Evolutionary conservation across 2,329 filamentous ascomycete genomes (phyloP).

Genomic region (Colletotrichum salicis): DNA sequence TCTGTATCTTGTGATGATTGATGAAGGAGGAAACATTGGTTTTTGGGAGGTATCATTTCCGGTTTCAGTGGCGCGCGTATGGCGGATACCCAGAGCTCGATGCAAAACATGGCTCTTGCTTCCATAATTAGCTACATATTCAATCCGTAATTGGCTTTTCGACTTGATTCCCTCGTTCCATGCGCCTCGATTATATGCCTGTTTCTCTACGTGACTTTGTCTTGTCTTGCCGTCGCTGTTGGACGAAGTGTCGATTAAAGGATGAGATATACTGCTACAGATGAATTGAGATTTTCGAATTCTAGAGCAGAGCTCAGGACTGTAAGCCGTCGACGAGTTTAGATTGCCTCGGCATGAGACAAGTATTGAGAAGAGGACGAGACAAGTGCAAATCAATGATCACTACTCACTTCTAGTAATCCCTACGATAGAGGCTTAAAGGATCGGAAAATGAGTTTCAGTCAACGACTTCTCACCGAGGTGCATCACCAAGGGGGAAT

Average conservation of each 20-base stretch:
- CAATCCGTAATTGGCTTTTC: not conserved
- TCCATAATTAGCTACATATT: not conserved
- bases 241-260: not conserved
- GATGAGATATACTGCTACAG: not conserved
- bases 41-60: conserved; percentile 31
- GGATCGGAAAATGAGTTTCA: not conserved
- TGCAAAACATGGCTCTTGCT: conserved; percentile 5
- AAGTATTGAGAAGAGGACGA: not conserved
- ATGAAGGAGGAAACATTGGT: conserved; percentile 39
- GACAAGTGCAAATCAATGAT: not conserved
- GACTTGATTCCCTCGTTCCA: not conserved
- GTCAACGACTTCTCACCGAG: not conserved
- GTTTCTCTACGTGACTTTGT: not conserved
- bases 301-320: not conserved
- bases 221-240: not conserved
- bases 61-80: conserved; percentile 23
- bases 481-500: no score
- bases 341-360: no score
- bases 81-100: conserved; percentile 29
- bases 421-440: not conserved
- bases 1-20: conserved; percentile 39
- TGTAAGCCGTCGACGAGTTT: not conserved
- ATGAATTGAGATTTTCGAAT: not conserved
- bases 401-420: not conserved
- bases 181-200: not conserved